Conservation (phyloP, 768 basidiomycete genomes). For the Trametopsis cervina region DNA sequence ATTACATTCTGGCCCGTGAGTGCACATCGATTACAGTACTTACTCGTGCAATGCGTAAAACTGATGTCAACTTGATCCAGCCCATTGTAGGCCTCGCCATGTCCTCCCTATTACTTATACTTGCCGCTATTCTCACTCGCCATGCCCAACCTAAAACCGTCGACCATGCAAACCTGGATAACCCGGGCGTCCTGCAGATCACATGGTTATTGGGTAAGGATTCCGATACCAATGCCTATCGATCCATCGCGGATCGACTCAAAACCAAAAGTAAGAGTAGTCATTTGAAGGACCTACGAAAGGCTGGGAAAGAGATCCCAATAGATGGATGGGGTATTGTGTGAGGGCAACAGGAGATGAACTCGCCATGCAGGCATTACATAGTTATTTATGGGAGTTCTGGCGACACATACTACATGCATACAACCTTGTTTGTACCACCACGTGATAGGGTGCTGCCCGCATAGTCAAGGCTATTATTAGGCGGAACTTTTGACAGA, state of each 20-base stretch:
- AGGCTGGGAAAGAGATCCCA: background rate
- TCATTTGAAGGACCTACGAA: background rate
- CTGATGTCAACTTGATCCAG: no score
- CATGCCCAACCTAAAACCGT: background rate
- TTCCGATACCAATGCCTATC: no score
- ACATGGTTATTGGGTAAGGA: background rate
- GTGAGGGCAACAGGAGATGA: no score
- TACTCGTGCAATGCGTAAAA: no score
- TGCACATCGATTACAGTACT: background rate
- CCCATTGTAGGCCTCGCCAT: background rate
- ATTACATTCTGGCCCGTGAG: background rate
- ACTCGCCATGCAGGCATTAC: no score
- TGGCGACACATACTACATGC: no score
- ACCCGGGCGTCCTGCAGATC: background rate
- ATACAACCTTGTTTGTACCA: no score
- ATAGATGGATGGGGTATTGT: background rate
- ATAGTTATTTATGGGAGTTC: no score
- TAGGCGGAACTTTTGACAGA: no score
- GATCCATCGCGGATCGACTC: no score
- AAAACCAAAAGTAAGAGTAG: background rate
- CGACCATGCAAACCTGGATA: background rate
- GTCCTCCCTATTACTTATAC: background rate
- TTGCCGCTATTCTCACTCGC: background rate
- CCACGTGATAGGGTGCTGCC: no score
- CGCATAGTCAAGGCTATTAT: no score